phyloP scores from a whole-genome alignment of 208 protist genomes.

The Leptomonas pyrrhocoris region DNA sequence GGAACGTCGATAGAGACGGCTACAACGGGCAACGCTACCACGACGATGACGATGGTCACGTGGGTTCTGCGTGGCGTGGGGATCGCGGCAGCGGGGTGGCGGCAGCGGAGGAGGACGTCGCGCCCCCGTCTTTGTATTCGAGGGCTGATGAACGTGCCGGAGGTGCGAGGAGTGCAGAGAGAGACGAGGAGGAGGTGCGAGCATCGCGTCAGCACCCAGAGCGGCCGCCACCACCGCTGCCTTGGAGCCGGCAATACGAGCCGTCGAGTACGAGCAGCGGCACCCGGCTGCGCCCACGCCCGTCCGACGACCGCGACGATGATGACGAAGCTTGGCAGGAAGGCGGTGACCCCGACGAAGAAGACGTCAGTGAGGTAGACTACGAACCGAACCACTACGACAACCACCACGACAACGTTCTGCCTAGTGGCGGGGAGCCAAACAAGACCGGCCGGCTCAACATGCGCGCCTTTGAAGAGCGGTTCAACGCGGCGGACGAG shows the following conservation, averaged over 20 bases:
- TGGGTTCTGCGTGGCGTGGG: background rate
- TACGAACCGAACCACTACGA: background rate
- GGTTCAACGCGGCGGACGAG: background rate
- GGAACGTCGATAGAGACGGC: too few relatives aligned
- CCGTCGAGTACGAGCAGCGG: background rate
- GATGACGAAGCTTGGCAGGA: background rate
- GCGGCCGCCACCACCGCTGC: slow-evolving; percentile 13
- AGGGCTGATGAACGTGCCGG: background rate
- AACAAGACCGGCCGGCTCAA: slow-evolving; percentile 7
- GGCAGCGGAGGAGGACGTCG: background rate
- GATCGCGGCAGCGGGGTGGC: background rate
- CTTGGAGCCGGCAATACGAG: background rate
- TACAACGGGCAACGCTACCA: too few relatives aligned
- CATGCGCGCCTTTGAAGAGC: slow-evolving; percentile 5
- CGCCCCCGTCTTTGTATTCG: background rate
- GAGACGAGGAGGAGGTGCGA: background rate
- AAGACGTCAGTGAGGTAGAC: background rate
- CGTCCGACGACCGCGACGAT: background rate
- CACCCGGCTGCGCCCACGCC: background rate
- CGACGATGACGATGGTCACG: background rate
- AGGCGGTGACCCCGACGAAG: background rate
- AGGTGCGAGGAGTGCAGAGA: background rate
- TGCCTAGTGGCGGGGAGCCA: background rate
- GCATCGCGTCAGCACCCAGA: background rate
- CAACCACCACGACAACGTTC: background rate